A percentile compares a stretch with the other conserved stretches of the same genome.
Conservation (phyloP, 441 rosid species). For the Heliophila coronopifolia region DNA sequence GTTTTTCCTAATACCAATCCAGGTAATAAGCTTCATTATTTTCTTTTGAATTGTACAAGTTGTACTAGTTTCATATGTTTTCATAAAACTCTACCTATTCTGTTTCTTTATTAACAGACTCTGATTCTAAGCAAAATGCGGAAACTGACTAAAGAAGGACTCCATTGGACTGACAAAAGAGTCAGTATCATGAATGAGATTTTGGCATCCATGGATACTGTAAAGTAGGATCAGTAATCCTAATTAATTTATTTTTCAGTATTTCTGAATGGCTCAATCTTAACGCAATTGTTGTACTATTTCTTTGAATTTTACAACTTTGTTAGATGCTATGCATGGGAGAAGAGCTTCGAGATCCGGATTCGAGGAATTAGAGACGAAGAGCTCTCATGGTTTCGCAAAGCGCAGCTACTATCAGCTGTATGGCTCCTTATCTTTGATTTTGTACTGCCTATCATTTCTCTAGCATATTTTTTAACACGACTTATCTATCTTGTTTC, state of each 20-base stretch:
- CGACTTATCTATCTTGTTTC: neutral
- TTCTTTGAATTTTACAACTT: neutral
- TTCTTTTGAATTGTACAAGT: neutral
- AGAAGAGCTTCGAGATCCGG: conserved; percentile 76
- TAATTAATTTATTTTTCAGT: neutral
- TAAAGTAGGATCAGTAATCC: conserved; percentile 60
- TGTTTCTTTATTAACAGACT: conserved; percentile 46
- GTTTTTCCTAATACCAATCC: conserved; percentile 67
- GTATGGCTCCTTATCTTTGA: conserved; percentile 37
- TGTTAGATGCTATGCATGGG: conserved; percentile 96
- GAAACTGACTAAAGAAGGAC: conserved; percentile 80
- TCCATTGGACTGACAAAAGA: conserved; percentile 91
- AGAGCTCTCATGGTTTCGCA: conserved; percentile 84
- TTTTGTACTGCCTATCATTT: neutral
- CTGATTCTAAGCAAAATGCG: conserved; percentile 74
- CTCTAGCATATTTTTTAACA: neutral
- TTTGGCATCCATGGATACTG: conserved; percentile 88
- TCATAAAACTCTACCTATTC: conserved; percentile 9
- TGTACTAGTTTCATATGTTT: conserved; percentile 8
- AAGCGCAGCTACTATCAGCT: conserved; percentile 70
- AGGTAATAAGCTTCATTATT: conserved; percentile 38
- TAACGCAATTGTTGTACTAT: conserved; percentile 1
- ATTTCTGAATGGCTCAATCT: conserved; percentile 7
- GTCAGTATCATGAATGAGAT: conserved; percentile 87
- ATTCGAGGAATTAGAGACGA: conserved; percentile 61